Evolutionary conservation across 768 basidiomycete genomes (phyloP), one percentile per base, ranked within the genome.

Genomic region (Naganishia onofrii): DNA sequence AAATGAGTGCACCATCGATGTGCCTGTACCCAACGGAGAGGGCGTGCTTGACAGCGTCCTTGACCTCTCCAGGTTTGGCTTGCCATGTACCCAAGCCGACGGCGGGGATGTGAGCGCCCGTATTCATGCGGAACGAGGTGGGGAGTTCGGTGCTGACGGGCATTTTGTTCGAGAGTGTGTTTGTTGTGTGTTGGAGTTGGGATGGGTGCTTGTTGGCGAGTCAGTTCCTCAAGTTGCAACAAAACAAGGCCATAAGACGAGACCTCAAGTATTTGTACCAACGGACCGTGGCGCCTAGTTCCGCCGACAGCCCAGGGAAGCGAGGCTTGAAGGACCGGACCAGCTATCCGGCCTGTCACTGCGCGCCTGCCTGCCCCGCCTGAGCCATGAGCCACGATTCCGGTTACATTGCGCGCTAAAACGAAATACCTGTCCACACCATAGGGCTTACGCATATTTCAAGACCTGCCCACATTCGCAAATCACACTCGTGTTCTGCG

Each of bases 81-180:
- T 88, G 83, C 90, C 90, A 92, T 21, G 90, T 91, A 6, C 91
- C 92, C 44, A 92, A 84, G 48, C 92, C 92, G 74, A 92, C 87
- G 80, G 88, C 87, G 38, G 90, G 90, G 73, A 93, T 68, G 31
- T 44, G 6, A 7, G 66, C 32, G 21, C 70, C 70, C 19, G 42
- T 71, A 66, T 71, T 71, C 55, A 71, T 46, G 32, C 51, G 44
- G 32, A 71, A 58, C 5, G 55, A 44, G 52, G 70, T 63, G 26
- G 60, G 60, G 9, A 44, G 60, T 63, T 63, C 38, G n/a, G 60
- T 44, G 38, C 26, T 29, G 32, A 63, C 26, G n/a, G 60, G 38
- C 60, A 63, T 63, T 7, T 42, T 42, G 48, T 3, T 51, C 2
- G 48, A 51, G 15, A 26, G 6, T n/a, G 3, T 29, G 38, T 26